phyloP scores from a whole-genome alignment of 2,329 filamentous ascomycete genomes.

The Aspergillus sp. region DNA sequence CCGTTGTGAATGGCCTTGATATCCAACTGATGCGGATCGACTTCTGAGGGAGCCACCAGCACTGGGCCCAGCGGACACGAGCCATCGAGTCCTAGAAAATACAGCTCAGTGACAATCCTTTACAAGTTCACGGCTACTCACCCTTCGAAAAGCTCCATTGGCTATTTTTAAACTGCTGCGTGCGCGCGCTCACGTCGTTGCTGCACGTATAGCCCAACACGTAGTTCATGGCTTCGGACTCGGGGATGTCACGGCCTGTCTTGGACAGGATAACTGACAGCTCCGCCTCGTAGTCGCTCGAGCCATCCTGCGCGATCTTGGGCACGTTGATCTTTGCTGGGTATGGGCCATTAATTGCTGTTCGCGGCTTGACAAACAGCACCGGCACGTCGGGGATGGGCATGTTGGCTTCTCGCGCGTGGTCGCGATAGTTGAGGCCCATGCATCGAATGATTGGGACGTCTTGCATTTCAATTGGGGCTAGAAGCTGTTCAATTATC shows the following conservation, averaged over 20 bases:
- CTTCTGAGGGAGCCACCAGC: slow-evolving; percentile 31
- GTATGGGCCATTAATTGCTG: slow-evolving; percentile 27
- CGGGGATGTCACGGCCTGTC: slow-evolving; percentile 38
- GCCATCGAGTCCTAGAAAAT: slow-evolving; percentile 27
- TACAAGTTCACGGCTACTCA: no score
- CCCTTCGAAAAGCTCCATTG: slow-evolving; percentile 43
- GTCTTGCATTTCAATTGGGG: background rate
- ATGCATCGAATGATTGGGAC: slow-evolving; percentile 41
- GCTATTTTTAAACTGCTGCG: slow-evolving; percentile 25
- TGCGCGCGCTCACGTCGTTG: slow-evolving; percentile 42
- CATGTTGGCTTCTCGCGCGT: slow-evolving; percentile 41
- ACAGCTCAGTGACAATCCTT: background rate
- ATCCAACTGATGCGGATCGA: slow-evolving; percentile 35
- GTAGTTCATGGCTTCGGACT: slow-evolving; percentile 39
- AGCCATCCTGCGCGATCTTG: slow-evolving; percentile 30
- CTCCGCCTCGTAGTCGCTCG: slow-evolving; percentile 36
- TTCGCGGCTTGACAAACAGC: slow-evolving; percentile 40
- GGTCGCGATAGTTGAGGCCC: slow-evolving; percentile 48
- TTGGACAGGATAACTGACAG: slow-evolving; percentile 39
- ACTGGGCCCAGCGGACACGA: slow-evolving; percentile 39
- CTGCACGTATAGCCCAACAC: slow-evolving; percentile 42
- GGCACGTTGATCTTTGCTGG: slow-evolving; percentile 29
- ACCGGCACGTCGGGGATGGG: slow-evolving; percentile 35
- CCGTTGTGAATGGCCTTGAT: slow-evolving; percentile 39
- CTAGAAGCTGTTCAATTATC: background rate